These are phyloP conservation scores for Sphagnurus paluster DNA, from an alignment of 1,284 basidiomycete genomes.

Conservation along the genomic window DNA sequence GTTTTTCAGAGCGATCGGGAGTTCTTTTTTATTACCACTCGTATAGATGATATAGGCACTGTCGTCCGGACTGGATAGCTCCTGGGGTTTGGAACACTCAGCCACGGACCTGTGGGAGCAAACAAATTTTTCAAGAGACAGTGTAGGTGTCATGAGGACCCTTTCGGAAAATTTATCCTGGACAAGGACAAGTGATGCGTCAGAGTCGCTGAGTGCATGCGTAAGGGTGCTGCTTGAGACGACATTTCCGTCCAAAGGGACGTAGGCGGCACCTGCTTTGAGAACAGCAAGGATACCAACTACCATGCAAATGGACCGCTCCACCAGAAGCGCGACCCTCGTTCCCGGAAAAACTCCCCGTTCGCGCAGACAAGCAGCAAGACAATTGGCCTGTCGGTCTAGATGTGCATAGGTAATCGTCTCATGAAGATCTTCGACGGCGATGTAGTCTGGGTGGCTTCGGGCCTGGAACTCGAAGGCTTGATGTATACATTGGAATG, in stretches of 20 bases:
- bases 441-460: slow-evolving; percentile 12
- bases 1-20: too few relatives aligned
- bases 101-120: slow-evolving; percentile 22
- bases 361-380: slow-evolving; percentile 18
- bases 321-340: slow-evolving; percentile 14
- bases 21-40: too few relatives aligned
- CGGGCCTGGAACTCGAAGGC: slow-evolving; percentile 21
- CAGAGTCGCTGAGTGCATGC: slow-evolving; percentile 52
- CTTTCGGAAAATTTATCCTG: slow-evolving; percentile 47
- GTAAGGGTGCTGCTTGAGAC: slow-evolving; percentile 54
- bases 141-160: slow-evolving; percentile 29
- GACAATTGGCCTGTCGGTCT: slow-evolving; percentile 20
- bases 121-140: slow-evolving; percentile 48
- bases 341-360: slow-evolving; percentile 13
- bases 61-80: slow-evolving; percentile 41
- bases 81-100: slow-evolving; percentile 37
- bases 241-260: slow-evolving; percentile 57
- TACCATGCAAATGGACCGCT: slow-evolving; percentile 55
- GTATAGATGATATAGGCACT: slow-evolving; percentile 62
- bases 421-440: slow-evolving; percentile 17
- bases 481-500: slow-evolving; percentile 19
- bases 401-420: slow-evolving; percentile 18
- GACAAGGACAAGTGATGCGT: slow-evolving; percentile 43
- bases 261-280: slow-evolving; percentile 58
- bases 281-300: slow-evolving; percentile 54